phyloP scores from a whole-genome alignment of 345 rosid species.

The Boechera stricta region DNA sequence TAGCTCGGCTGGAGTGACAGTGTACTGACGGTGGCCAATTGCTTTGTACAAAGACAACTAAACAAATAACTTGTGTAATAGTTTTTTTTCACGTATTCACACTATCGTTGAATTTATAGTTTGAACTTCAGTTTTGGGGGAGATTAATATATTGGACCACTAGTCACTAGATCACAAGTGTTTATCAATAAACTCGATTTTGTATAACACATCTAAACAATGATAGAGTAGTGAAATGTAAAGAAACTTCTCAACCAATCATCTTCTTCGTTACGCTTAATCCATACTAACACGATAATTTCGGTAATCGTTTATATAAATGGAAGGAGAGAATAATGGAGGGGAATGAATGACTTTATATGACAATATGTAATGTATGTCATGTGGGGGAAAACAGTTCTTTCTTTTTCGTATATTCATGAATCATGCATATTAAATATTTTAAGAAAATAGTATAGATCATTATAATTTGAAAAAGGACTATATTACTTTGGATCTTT shows the following conservation, averaged over 20 bases:
- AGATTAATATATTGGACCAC: neutral
- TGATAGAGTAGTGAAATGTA: no score
- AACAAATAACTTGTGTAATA: slow-evolving; percentile 2
- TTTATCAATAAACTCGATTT: slow-evolving; percentile 1
- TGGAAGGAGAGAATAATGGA: neutral
- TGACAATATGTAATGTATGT: neutral
- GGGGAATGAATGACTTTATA: neutral
- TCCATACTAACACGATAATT: neutral
- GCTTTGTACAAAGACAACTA: neutral
- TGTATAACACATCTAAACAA: no score
- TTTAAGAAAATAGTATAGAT: neutral
- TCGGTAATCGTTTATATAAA: neutral
- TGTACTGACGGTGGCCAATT: slow-evolving; percentile 39
- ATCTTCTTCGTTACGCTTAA: no score
- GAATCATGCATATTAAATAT: slow-evolving; percentile 27
- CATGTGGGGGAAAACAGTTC: slow-evolving; percentile 7
- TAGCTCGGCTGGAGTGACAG: slow-evolving; percentile 37
- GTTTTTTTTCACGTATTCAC: slow-evolving; percentile 19
- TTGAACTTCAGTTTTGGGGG: neutral
- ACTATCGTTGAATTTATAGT: neutral
- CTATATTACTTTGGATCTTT: slow-evolving; percentile 22
- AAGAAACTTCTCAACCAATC: no score
- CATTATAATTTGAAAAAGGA: neutral
- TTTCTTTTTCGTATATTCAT: slow-evolving; percentile 27
- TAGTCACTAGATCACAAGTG: neutral